These are phyloP conservation scores for Epichloe scottii DNA, from an alignment of 2,329 filamentous ascomycete genomes.

Conservation along the genomic window DNA sequence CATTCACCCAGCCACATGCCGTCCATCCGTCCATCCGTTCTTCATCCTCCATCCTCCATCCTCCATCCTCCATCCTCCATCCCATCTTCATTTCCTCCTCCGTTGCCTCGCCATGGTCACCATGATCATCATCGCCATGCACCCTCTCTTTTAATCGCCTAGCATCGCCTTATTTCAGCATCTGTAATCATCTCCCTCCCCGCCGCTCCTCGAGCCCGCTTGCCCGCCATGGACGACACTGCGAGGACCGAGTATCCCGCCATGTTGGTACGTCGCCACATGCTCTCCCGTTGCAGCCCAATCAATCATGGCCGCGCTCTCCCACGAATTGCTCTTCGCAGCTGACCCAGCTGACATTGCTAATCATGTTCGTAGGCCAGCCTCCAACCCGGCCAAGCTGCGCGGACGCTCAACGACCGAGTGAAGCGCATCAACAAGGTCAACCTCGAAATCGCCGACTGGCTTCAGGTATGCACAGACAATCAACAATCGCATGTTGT, in stretches of 20 bases:
- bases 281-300: slow-evolving; percentile 1
- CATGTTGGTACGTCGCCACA: slow-evolving; percentile 62
- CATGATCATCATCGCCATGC: slow-evolving; percentile 9
- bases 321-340: background rate
- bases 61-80: no score
- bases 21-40: no score
- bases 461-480: slow-evolving; percentile 63
- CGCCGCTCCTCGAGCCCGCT: background rate
- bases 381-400: slow-evolving; percentile 72
- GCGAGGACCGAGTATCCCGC: slow-evolving; percentile 84
- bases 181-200: background rate
- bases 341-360: background rate
- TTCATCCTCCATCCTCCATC: no score
- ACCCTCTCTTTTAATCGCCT: slow-evolving; percentile 7
- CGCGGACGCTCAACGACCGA: slow-evolving; percentile 71
- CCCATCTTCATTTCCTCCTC: slow-evolving; percentile 1
- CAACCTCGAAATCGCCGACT: slow-evolving; percentile 89
- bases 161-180: slow-evolving; percentile 19
- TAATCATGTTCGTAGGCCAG: slow-evolving; percentile 44
- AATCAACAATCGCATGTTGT: background rate
- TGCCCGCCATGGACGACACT: slow-evolving; percentile 57
- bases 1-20: slow-evolving; percentile 1
- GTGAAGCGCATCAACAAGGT: slow-evolving; percentile 75
- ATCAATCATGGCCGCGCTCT: background rate
- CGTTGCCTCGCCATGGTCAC: background rate